These are phyloP conservation scores for Aspergillus brunneoviolaceus DNA, from an alignment of 2,329 filamentous ascomycete species.

Conservation along the genomic window DNA sequence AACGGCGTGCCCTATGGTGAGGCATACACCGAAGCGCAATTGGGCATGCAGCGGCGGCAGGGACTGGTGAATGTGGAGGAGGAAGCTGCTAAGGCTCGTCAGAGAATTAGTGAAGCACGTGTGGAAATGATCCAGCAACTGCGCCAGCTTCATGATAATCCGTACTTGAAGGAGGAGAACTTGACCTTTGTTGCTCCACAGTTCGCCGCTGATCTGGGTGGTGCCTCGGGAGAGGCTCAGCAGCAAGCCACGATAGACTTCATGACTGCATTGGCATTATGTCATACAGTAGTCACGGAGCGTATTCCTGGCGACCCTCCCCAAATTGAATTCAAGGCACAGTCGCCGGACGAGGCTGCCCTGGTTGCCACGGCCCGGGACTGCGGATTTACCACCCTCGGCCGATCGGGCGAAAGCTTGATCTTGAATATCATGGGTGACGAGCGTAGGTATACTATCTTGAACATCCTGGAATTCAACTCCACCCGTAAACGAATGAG, in stretches of 20 bases:
- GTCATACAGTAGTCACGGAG: conserved; percentile 8
- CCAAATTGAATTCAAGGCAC: conserved; percentile 7
- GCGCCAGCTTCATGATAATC: conserved; percentile 7
- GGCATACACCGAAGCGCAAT: conserved; percentile 3
- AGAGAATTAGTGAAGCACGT: conserved; percentile 1
- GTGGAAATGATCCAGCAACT: conserved; percentile 4
- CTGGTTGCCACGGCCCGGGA: conserved; percentile 7
- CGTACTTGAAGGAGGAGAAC: conserved; percentile 3
- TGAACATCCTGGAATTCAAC: conserved; percentile 6
- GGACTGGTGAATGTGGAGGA: conserved; percentile 4
- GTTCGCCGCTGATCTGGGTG: conserved; percentile 1
- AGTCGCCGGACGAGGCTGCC: conserved; percentile 5
- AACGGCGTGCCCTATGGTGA: conserved; percentile 4
- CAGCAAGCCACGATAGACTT: background rate
- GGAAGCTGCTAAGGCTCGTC: conserved; percentile 7
- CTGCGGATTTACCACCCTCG: conserved; percentile 1
- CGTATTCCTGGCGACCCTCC: conserved; percentile 4
- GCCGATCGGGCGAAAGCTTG: conserved; percentile 3
- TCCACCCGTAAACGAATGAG: conserved; percentile 8
- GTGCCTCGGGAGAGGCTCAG: conserved; percentile 3
- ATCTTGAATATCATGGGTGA: conserved; percentile 4
- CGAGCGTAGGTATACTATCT: conserved; percentile 2
- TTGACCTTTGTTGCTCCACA: conserved; percentile 4
- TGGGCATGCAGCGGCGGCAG: conserved; percentile 7
- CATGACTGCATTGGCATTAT: conserved; percentile 1